Evolutionary conservation across 768 basidiomycete species (phyloP).

Genomic region (Trametes villosa): DNA sequence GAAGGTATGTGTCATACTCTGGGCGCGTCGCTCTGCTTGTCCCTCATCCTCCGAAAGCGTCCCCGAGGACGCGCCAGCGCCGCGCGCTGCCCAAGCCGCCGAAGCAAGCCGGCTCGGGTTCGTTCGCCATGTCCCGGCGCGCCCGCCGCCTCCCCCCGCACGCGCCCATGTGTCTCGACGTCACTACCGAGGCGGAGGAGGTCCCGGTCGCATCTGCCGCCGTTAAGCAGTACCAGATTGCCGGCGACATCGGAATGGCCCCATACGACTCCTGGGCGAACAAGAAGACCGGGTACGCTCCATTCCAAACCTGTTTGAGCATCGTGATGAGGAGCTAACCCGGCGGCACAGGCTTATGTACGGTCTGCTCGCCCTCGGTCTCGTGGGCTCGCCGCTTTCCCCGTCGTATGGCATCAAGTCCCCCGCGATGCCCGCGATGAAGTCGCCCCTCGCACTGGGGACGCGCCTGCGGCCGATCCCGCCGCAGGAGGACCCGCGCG

Average conservation of each 20-base stretch:
- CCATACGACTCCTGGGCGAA: slow-evolving; percentile 27
- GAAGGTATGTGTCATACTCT: background rate
- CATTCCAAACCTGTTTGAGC: too few relatives aligned
- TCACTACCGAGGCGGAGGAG: slow-evolving; percentile 19
- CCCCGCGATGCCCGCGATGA: slow-evolving; percentile 13
- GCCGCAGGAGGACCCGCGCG: slow-evolving; percentile 24
- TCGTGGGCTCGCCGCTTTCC: slow-evolving; percentile 25
- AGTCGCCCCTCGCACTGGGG: slow-evolving; percentile 3
- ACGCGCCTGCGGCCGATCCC: slow-evolving; percentile 18
- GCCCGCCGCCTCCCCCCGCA: slow-evolving; percentile 15
- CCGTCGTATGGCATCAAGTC: slow-evolving; percentile 17
- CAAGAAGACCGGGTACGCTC: slow-evolving; percentile 26
- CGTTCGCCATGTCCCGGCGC: slow-evolving; percentile 14
- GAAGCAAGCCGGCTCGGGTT: slow-evolving; percentile 17
- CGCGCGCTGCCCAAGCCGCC: slow-evolving; percentile 11
- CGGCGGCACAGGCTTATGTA: slow-evolving; percentile 20
- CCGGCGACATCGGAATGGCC: slow-evolving; percentile 29
- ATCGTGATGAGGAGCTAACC: too few relatives aligned
- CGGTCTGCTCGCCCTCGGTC: slow-evolving; percentile 26
- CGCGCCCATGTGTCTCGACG: slow-evolving; percentile 19
- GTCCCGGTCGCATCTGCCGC: slow-evolving; percentile 19
- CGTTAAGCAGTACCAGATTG: slow-evolving; percentile 15
- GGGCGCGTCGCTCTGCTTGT: background rate
- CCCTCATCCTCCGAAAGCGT: slow-evolving; percentile 2
- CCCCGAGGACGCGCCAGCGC: slow-evolving; percentile 18